Conservation (phyloP, 2,329 filamentous ascomycete species). For the Aureobasidium mangrovei region DNA sequence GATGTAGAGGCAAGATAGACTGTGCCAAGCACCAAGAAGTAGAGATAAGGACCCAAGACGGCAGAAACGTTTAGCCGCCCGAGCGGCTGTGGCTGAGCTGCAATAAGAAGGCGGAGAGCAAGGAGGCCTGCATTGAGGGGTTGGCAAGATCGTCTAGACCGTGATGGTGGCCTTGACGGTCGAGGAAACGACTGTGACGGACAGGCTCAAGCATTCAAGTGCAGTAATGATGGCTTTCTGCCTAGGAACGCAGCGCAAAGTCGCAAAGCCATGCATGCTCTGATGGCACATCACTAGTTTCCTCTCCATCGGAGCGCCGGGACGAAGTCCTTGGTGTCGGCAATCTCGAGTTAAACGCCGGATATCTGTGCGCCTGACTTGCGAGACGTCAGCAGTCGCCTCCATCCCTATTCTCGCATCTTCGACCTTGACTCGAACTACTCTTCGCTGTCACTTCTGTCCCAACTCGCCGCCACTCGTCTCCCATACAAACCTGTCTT, state of each 20-base stretch:
- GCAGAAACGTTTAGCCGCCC: no score
- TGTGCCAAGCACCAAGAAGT: background rate
- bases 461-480: background rate
- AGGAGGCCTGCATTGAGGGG: no score
- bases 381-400: slow-evolving; percentile 2
- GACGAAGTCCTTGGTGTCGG: no score
- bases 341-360: slow-evolving; percentile 9
- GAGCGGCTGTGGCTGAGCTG: background rate
- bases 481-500: background rate
- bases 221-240: no score
- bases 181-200: background rate
- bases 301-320: no score
- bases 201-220: background rate
- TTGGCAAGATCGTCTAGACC: no score
- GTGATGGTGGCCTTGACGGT: no score
- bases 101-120: no score
- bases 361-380: slow-evolving; percentile 3
- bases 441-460: background rate
- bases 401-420: slow-evolving; percentile 10
- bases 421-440: background rate
- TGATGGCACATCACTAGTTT: no score
- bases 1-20: background rate
- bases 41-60: background rate
- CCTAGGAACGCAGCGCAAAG: no score
- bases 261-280: no score